A percentile compares a stretch with the other conserved stretches of the same genome.
phyloP scores from a whole-genome alignment of 1,139 yeast genomes.

The Hanseniaspora sp. region DNA sequence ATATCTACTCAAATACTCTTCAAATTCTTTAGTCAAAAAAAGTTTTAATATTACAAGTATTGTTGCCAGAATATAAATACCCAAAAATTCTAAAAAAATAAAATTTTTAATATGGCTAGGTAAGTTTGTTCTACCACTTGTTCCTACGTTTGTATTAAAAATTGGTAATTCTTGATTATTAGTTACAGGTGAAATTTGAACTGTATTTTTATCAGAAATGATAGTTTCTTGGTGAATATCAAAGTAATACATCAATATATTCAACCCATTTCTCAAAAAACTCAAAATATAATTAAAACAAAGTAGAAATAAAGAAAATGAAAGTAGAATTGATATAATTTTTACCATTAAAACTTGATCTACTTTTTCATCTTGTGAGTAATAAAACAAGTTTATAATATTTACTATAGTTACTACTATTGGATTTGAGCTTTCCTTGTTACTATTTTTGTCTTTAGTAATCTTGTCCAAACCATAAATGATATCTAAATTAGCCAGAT shows the following conservation, averaged over 20 bases:
- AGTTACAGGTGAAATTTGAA: not conserved
- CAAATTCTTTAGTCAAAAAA: conserved; percentile 10
- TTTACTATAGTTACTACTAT: conserved; percentile 47
- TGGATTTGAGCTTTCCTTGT: conserved; percentile 49
- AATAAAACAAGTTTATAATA: conserved; percentile 60
- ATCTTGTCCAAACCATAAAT: conserved; percentile 13
- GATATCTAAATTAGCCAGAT: conserved; percentile 7
- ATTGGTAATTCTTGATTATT: conserved; percentile 1
- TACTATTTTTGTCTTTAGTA: conserved; percentile 18
- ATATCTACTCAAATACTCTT: conserved; percentile 3
- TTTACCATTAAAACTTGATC: conserved; percentile 11
- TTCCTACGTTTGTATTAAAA: not conserved
- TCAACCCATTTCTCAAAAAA: conserved; percentile 32
- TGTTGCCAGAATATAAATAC: conserved; percentile 14
- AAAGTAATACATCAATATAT: conserved; percentile 11
- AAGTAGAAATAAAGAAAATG: conserved; percentile 35
- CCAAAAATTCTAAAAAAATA: conserved; percentile 13
- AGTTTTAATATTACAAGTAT: conserved; percentile 9
- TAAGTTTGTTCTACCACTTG: not conserved
- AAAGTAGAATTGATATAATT: conserved; percentile 4
- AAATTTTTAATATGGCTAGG: conserved; percentile 14
- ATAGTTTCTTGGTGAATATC: not conserved
- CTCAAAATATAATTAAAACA: conserved; percentile 35
- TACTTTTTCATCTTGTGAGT: conserved; percentile 34
- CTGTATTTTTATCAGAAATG: not conserved